Evolutionary conservation across 352 stramenopile species (phyloP).

Genomic region (Stramenopiles sp.): DNA sequence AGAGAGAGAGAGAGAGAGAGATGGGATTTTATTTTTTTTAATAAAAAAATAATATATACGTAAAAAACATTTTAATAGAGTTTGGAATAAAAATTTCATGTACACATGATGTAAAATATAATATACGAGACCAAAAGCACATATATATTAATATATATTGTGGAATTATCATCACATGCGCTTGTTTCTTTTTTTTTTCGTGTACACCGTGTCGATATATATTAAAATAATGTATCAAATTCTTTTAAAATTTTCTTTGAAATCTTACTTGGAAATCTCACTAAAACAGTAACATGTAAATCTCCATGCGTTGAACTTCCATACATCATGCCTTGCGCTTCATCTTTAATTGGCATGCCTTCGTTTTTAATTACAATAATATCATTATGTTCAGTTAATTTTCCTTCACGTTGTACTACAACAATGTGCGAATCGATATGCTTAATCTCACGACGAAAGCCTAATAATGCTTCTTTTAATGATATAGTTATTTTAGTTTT

Average conservation of each 20-base stretch:
- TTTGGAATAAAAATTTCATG: too few species aligned
- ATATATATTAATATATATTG: too few species aligned
- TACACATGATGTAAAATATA: too few species aligned
- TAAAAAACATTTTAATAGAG: too few species aligned
- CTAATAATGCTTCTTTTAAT: slow-evolving; percentile 76
- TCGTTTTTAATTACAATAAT: slow-evolving; percentile 63
- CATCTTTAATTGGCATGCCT: slow-evolving; percentile 64
- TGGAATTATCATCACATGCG: too few species aligned
- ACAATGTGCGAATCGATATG: slow-evolving; percentile 80
- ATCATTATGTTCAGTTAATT: slow-evolving; percentile 71
- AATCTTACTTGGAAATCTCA: not conserved
- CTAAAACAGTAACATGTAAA: not conserved
- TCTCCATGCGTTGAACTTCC: not conserved
- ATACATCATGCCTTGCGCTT: not conserved
- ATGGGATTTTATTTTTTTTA: too few species aligned
- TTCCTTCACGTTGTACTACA: slow-evolving; percentile 43
- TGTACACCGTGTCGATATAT: too few species aligned
- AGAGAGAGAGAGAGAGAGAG: too few species aligned
- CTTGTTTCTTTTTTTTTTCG: too few species aligned
- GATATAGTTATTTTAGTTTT: slow-evolving; percentile 83
- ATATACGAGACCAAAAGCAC: too few species aligned
- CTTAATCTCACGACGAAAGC: slow-evolving; percentile 64
- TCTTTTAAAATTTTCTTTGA: not conserved
- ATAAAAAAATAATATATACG: too few species aligned
- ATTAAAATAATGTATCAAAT: not conserved